Base-by-base conservation (phyloP, 2,329 filamentous ascomycete genomes). In the Cladophialophora immunda region DNA sequence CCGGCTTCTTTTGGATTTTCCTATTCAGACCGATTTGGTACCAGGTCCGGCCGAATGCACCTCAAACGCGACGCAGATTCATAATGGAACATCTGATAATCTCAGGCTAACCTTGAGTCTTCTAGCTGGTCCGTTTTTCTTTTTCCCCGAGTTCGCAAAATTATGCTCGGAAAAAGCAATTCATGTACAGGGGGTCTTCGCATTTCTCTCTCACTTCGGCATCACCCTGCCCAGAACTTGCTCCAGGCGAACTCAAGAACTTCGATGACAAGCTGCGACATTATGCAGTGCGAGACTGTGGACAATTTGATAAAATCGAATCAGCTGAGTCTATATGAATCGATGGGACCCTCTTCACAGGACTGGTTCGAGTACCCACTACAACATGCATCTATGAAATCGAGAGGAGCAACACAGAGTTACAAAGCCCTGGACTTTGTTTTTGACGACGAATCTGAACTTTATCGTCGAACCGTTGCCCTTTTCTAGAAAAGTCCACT, bases 1-100 rank as follows among this genome's bases (percentile, higher is more conserved):
- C n/a, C 38, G 17, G 38, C 38, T 41, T 4, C 38, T 41, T 41
- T 41, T 11, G 17, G 11, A 4, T 41, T 41, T 19, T 2, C 17
- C 38, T 41, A 17, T 41, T 41, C 38, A 41, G 38, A 41, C 38
- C 38, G 38, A n/a, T 41, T 41, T 41, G 38, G 38, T 19, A n/a
- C n/a, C 38, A 41, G 17, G 4, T 41, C 38, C 38, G 38, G 38
- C 8, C 5, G 11, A n/a, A n/a, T n/a, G 17, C 38, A 38, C 38
- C 4, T n/a, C 15, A 41, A 41, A 41, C 5, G 38, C 38, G 1
- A 41, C 38, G 38, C 15, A 41, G 38, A n/a, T 41, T 41, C n/a
- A 41, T 13, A 17, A 17, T 41, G 38, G 38, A 41, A 41, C 38
- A n/a, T 41, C 38, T 19, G 17, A 41, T 19, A 41, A n/a, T 6